These are phyloP conservation scores for Fusarium pseudograminearum DNA, from an alignment of 2,329 filamentous ascomycete genomes.

Conservation along the genomic window DNA sequence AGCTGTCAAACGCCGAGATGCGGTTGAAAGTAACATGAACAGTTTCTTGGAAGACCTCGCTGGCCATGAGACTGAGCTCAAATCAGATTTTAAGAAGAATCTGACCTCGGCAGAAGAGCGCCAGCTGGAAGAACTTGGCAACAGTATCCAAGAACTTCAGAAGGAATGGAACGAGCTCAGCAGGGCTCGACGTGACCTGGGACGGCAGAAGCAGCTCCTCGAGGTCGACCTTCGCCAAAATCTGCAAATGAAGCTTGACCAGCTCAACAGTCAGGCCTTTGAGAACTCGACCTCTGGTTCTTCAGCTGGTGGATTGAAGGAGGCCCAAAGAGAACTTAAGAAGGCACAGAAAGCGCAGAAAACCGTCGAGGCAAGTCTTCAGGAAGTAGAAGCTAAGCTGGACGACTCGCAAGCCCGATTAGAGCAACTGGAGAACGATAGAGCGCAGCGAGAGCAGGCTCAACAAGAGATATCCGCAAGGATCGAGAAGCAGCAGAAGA, in stretches of 20 bases:
- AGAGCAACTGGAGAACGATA: conserved; percentile 66
- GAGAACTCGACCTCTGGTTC: conserved; percentile 73
- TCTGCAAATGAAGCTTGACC: conserved; percentile 85
- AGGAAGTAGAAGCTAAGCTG: conserved; percentile 79
- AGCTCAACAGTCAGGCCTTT: conserved; percentile 81
- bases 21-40: conserved; percentile 80
- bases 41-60: conserved; percentile 79
- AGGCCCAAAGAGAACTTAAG: conserved; percentile 84
- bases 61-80: conserved; percentile 83
- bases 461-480: conserved; percentile 80
- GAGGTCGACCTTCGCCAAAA: conserved; percentile 93
- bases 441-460: conserved; percentile 73
- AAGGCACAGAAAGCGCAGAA: conserved; percentile 77
- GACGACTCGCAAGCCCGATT: conserved; percentile 65
- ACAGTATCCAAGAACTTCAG: conserved; percentile 77
- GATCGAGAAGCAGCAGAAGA: conserved; percentile 88
- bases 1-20: conserved; percentile 72
- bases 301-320: conserved; percentile 75
- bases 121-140: conserved; percentile 78
- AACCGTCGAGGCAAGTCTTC: conserved; percentile 74
- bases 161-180: conserved; percentile 82
- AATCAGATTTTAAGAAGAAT: conserved; percentile 91
- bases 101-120: conserved; percentile 85
- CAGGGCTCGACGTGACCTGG: conserved; percentile 78
- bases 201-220: conserved; percentile 82